Percentiles rank a stretch among this genome's conserved stretches.
phyloP scores from a whole-genome alignment of 2,329 filamentous ascomycete genomes.

The Chalaropsis ovoidea region DNA sequence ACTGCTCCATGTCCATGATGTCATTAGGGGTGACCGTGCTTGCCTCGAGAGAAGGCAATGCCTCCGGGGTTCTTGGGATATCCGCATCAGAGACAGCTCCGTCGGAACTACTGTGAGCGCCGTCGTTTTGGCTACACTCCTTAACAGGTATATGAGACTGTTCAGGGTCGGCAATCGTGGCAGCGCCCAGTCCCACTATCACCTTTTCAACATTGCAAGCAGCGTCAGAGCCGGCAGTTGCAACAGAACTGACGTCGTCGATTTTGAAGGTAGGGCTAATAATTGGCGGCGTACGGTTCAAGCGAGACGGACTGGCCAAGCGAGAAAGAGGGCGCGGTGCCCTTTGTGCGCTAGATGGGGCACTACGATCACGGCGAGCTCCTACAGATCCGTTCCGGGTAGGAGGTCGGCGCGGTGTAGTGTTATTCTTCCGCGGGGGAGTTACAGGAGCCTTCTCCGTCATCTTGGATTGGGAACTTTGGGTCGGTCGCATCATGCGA shows the following conservation, averaged over 20 bases:
- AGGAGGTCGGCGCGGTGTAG: slow-evolving; percentile 21
- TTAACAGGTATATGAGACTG: not conserved
- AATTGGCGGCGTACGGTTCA: not conserved
- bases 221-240: not conserved
- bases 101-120: not conserved
- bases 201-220: not conserved
- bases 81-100: slow-evolving; percentile 16
- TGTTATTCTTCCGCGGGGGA: slow-evolving; percentile 37
- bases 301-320: slow-evolving; percentile 17
- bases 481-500: slow-evolving; percentile 72
- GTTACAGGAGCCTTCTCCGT: slow-evolving; percentile 49
- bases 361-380: slow-evolving; percentile 18
- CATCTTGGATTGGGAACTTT: slow-evolving; percentile 56
- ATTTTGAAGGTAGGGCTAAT: slow-evolving; percentile 10
- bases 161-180: not conserved
- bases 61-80: slow-evolving; percentile 21
- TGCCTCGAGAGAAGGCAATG: slow-evolving; percentile 22
- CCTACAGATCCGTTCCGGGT: slow-evolving; percentile 21
- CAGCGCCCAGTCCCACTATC: not conserved
- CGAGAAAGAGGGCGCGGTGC: slow-evolving; percentile 18
- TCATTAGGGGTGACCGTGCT: slow-evolving; percentile 21
- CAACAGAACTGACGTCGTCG: not conserved
- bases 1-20: slow-evolving; percentile 13
- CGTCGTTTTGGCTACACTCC: not conserved
- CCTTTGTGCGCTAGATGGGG: slow-evolving; percentile 16